phyloP scores from a whole-genome alignment of 2,329 filamentous ascomycete genomes.

The Hypoxylon rubiginosum region DNA sequence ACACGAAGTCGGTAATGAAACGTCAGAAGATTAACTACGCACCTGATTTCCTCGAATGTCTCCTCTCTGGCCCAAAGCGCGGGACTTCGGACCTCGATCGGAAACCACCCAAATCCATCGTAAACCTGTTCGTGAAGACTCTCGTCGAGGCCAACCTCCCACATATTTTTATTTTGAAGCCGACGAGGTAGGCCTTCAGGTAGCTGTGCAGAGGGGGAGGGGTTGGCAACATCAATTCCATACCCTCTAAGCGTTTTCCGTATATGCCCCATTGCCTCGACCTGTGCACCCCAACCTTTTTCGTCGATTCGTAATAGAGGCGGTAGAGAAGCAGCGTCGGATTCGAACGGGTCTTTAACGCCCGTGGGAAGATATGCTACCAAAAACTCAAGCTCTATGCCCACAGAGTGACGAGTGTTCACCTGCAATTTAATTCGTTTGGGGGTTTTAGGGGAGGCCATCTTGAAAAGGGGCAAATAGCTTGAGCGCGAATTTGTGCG shows the following conservation, averaged over 20 bases:
- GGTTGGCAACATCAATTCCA: constrained; percentile 33
- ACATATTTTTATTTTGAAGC: constrained; percentile 30
- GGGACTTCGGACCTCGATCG: constrained; percentile 53
- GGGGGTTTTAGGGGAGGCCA: neutral
- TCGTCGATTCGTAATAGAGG: constrained; percentile 44
- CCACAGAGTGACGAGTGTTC: constrained; percentile 45
- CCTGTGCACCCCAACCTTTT: no score
- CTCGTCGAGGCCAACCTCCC: constrained; percentile 35
- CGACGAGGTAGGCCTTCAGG: constrained; percentile 5
- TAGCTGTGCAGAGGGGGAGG: neutral
- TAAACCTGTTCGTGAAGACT: constrained; percentile 17
- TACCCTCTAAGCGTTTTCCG: constrained; percentile 35
- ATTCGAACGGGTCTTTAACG: constrained; percentile 44
- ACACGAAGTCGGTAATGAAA: constrained; percentile 50
- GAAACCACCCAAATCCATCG: constrained; percentile 43
- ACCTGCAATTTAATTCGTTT: constrained; percentile 37
- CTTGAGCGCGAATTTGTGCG: neutral
- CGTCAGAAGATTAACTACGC: constrained; percentile 53
- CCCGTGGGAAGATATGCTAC: constrained; percentile 39
- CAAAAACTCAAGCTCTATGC: constrained; percentile 49
- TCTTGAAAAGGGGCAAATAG: neutral
- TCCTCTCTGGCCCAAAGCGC: constrained; percentile 51
- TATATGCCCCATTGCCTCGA: constrained; percentile 19
- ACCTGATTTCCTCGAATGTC: constrained; percentile 48
- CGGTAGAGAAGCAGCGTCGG: constrained; percentile 38